These are phyloP conservation scores for Solanum arcanum DNA, from an alignment of 257 asterid species.

Conservation along the genomic window DNA sequence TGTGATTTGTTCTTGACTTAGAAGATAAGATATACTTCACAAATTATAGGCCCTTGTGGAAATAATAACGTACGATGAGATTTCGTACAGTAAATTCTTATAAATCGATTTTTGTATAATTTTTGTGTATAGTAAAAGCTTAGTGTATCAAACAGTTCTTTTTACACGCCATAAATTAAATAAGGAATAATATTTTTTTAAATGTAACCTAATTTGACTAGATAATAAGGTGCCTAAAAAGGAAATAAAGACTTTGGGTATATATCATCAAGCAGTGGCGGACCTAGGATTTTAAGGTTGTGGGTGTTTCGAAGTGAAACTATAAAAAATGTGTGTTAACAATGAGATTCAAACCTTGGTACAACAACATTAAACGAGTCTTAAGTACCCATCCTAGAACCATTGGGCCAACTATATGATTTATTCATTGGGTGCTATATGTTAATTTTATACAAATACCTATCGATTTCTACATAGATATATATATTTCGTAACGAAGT, in stretches of 20 bases:
- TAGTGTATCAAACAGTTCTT: not conserved
- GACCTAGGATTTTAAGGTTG: no score
- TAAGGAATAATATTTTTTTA: not conserved
- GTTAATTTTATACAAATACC: no score
- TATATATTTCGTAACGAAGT: no score
- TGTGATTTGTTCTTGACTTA: not conserved
- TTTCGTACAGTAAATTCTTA: not conserved
- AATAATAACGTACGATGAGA: not conserved
- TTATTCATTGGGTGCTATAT: no score
- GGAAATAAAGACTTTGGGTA: not conserved
- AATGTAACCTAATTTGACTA: not conserved
- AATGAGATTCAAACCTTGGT: no score
- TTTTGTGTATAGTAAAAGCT: not conserved
- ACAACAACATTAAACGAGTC: no score
- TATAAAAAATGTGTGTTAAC: no score
- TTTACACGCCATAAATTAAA: not conserved
- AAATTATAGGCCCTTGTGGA: not conserved
- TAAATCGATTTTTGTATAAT: not conserved
- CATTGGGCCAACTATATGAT: no score
- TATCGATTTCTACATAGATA: no score
- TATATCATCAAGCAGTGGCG: no score
- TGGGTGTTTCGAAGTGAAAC: no score
- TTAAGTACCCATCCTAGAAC: no score
- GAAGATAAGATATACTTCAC: not conserved
- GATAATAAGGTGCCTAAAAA: not conserved